These are phyloP conservation scores for Paramarasmius palmivorus DNA, from an alignment of 1,284 basidiomycete species.

Conservation along the genomic window DNA sequence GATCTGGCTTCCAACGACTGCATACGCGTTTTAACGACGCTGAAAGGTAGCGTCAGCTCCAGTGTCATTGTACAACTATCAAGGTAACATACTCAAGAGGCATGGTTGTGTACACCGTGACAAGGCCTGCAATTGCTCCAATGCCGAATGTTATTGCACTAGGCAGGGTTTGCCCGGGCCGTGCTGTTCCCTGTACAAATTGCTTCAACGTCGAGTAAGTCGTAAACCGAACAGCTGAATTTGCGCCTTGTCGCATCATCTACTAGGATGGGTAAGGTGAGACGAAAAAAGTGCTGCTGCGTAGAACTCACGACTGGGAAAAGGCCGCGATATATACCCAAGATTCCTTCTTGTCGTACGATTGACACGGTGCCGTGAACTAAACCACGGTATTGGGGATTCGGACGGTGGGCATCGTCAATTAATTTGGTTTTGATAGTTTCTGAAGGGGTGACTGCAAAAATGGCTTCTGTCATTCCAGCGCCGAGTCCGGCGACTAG, in stretches of 20 bases:
- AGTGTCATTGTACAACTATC: background rate
- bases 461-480: conserved; percentile 91
- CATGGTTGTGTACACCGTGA: conserved; percentile 95
- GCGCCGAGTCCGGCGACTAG: conserved; percentile 91
- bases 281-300: background rate
- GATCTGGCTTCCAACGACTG: conserved; percentile 84
- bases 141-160: conserved; percentile 92
- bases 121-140: conserved; percentile 89
- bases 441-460: conserved; percentile 96
- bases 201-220: conserved; percentile 94
- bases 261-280: conserved; percentile 29
- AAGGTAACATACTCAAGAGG: conserved; percentile 78
- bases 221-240: conserved; percentile 96
- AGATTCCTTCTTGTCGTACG: conserved; percentile 80
- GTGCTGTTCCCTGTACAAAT: conserved; percentile 82
- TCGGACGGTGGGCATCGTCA: conserved; percentile 85
- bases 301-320: conserved; percentile 81
- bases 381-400: conserved; percentile 87
- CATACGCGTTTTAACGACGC: conserved; percentile 98
- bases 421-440: conserved; percentile 99
- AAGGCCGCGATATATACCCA: conserved; percentile 88
- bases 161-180: conserved; percentile 85
- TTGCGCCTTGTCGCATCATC: conserved; percentile 98
- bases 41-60: conserved; percentile 32
- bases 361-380: conserved; percentile 86